Base-by-base conservation (phyloP, 176 grass and related monocot genomes). In the Bromus sterilis region DNA sequence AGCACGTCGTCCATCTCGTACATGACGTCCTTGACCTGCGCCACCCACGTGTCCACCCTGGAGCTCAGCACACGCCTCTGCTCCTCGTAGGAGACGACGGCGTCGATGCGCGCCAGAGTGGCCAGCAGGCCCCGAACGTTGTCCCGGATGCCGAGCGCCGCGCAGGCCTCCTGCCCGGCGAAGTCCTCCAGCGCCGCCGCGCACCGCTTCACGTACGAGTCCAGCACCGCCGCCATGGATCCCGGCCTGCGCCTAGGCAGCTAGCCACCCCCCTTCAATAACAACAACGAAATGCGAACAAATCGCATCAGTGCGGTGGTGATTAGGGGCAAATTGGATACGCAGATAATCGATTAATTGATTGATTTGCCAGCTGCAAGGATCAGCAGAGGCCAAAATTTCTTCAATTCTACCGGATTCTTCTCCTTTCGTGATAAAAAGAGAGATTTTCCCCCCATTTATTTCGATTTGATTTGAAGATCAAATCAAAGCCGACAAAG, bases 191-290 rank as follows among this genome's bases (percentile, higher is more conserved):
- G 76, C 18, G 87, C 78, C 29, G 21, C 40, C n/a, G 85, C 63
- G 69, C 75, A 86, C 70, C 83, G 85, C 63, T 57, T 75, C 12
- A 90, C 82, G 66, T 87, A 90, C 36, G 87, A 82, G 60, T 94
- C 89, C 59, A 92, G 75, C 33, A 97, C 80, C 84, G 87, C 78
- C 21, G 92, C 85, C 91, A 97, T 97, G 86, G 81, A 11, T n/a
- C 5, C 0, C 21, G 46, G 11, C 62, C 31, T 34, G 33, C n/a
- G n/a, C n/a, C n/a, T n/a, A n/a, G n/a, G n/a, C n/a, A n/a, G n/a
- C n/a, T n/a, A n/a, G n/a, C n/a, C n/a, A n/a, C n/a, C n/a, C n/a
- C n/a, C n/a, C n/a, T n/a, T 61, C 49, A 51, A 7, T 18, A 51
- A 8, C 51, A 14, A 64, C 18, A 14, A 71, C 18, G 23, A 34